phyloP scores from a whole-genome alignment of 2,329 filamentous ascomycete species.

The Tolypocladium inflatum region DNA sequence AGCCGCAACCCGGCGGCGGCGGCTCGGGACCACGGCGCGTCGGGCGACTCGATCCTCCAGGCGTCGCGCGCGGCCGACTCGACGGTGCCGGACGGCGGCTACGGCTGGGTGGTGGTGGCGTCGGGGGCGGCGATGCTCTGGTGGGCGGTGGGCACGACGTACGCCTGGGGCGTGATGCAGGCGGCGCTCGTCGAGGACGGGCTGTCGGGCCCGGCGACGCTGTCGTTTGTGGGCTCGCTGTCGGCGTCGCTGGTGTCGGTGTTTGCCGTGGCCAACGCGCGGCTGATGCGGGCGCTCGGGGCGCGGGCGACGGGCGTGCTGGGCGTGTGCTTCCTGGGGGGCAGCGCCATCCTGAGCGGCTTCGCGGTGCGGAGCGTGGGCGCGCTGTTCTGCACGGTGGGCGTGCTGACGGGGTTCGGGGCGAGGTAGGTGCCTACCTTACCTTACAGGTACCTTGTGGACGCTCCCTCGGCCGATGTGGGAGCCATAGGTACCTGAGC shows the following conservation, averaged over 20 bases:
- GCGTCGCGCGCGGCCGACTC: slow-evolving; percentile 35
- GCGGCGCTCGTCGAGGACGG: slow-evolving; percentile 40
- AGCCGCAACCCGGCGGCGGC: background rate
- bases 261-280: slow-evolving; percentile 41
- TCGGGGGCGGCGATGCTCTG: slow-evolving; percentile 41
- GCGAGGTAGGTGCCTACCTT: background rate
- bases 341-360: slow-evolving; percentile 35
- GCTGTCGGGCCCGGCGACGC: slow-evolving; percentile 37
- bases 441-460: too few relatives aligned
- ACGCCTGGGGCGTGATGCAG: slow-evolving; percentile 54
- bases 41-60: slow-evolving; percentile 19
- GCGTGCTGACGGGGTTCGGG: background rate
- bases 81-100: slow-evolving; percentile 41
- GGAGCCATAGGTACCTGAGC: too few relatives aligned
- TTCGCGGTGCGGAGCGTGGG: slow-evolving; percentile 16
- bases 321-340: slow-evolving; percentile 40
- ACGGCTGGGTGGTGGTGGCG: slow-evolving; percentile 45
- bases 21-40: too few relatives aligned
- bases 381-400: background rate
- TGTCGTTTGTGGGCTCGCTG: slow-evolving; percentile 50
- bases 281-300: slow-evolving; percentile 40
- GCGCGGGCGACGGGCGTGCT: slow-evolving; percentile 33
- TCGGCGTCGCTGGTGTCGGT: slow-evolving; percentile 38
- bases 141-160: slow-evolving; percentile 46
- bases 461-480: too few relatives aligned